These are phyloP conservation scores for Pezicula neosporulosa DNA, from an alignment of 2,329 filamentous ascomycete genomes.

Conservation along the genomic window DNA sequence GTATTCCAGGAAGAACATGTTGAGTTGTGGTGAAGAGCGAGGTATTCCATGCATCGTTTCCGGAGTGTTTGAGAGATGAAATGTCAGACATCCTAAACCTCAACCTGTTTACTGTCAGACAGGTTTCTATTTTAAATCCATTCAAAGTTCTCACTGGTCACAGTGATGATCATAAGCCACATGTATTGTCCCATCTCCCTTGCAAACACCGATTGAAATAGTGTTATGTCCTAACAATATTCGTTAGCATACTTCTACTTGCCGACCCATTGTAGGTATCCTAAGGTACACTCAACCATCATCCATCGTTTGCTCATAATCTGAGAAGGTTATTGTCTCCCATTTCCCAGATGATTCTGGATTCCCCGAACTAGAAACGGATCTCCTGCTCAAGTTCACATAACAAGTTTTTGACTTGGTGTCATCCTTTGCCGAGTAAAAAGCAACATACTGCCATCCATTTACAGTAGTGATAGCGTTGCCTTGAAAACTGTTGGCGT, in stretches of 20 bases:
- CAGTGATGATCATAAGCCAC: slow-evolving; percentile 23
- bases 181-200: slow-evolving; percentile 21
- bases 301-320: slow-evolving; percentile 19
- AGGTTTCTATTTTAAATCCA: not conserved
- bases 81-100: slow-evolving; percentile 15
- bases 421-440: slow-evolving; percentile 13
- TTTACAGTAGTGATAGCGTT: slow-evolving; percentile 18
- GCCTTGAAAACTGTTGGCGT: slow-evolving; percentile 22
- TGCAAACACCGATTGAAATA: slow-evolving; percentile 18
- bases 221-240: not conserved
- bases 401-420: slow-evolving; percentile 5
- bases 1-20: slow-evolving; percentile 17
- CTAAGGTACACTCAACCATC: slow-evolving; percentile 10
- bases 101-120: slow-evolving; percentile 11
- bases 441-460: slow-evolving; percentile 19
- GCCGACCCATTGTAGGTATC: not conserved
- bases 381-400: slow-evolving; percentile 14
- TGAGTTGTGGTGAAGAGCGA: slow-evolving; percentile 15
- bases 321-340: slow-evolving; percentile 16
- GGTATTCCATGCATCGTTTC: slow-evolving; percentile 9
- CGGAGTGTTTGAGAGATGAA: not conserved
- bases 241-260: not conserved
- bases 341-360: slow-evolving; percentile 4
- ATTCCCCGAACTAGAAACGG: not conserved
- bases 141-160: slow-evolving; percentile 12